Conservation (phyloP, 352 stramenopile species). For the Pythium coloratum region DNA sequence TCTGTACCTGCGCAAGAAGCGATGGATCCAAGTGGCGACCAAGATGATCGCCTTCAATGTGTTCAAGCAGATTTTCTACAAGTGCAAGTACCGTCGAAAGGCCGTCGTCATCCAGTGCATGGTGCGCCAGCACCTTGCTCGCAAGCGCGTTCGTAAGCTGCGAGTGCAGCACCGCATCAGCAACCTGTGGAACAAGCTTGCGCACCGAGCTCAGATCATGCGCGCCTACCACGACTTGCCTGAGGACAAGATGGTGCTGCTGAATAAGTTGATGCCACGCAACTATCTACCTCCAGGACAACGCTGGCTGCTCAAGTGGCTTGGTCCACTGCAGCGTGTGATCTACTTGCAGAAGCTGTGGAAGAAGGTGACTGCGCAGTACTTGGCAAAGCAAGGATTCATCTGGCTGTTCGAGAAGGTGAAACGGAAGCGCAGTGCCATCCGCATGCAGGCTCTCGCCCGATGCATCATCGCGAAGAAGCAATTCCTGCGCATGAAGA, state of each 20-base stretch:
- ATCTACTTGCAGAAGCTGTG: conserved; percentile 88
- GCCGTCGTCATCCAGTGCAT: conserved; percentile 80
- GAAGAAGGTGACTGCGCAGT: conserved; percentile 78
- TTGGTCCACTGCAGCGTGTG: conserved; percentile 73
- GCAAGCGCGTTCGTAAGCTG: conserved; percentile 66
- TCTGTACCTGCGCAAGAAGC: conserved; percentile 74
- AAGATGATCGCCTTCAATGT: conserved; percentile 72
- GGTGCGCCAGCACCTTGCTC: conserved; percentile 69
- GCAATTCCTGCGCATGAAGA: conserved; percentile 62
- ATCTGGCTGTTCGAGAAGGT: conserved; percentile 77
- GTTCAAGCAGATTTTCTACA: conserved; percentile 68
- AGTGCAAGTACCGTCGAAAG: conserved; percentile 69
- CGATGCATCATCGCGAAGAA: conserved; percentile 67
- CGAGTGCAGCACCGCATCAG: conserved; percentile 62
- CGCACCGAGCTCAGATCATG: conserved; percentile 72
- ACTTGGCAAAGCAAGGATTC: conserved; percentile 75
- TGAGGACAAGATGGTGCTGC: conserved; percentile 84
- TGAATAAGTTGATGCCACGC: conserved; percentile 72
- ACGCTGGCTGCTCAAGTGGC: conserved; percentile 85
- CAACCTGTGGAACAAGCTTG: conserved; percentile 63
- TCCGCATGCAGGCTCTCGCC: conserved; percentile 68
- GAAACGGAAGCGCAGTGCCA: conserved; percentile 54
- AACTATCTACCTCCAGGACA: conserved; percentile 62
- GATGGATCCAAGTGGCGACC: conserved; percentile 69
- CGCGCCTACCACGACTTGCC: conserved; percentile 68